Evolutionary conservation across 495 filamentous ascomycete species (phyloP).

Genomic region (Daldinia bambusicola): DNA sequence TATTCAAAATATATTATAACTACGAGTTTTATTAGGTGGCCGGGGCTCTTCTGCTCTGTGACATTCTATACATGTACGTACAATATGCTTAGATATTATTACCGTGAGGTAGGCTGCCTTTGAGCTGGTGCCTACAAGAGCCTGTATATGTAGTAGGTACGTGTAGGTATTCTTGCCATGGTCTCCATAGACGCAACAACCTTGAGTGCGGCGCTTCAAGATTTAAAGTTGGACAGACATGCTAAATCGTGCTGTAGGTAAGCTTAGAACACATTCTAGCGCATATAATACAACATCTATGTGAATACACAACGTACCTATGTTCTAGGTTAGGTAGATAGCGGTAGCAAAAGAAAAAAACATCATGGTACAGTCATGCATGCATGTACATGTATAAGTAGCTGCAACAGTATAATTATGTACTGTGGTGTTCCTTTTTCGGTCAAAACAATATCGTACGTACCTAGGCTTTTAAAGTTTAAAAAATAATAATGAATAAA

Average conservation of each 20-base stretch:
- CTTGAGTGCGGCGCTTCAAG: constrained; percentile 5
- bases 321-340: background rate
- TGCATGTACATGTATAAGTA: background rate
- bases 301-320: background rate
- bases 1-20: too few species aligned
- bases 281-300: constrained; percentile 3
- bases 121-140: constrained; percentile 2
- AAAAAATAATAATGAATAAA: too few species aligned
- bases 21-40: too few species aligned
- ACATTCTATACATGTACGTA: background rate
- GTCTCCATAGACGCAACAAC: constrained; percentile 1
- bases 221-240: background rate
- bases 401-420: background rate
- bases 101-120: background rate
- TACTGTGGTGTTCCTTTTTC: background rate
- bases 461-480: too few species aligned
- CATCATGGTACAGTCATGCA: background rate
- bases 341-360: background rate
- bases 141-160: background rate
- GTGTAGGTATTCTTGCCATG: constrained; percentile 25
- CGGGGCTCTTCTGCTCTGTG: background rate
- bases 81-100: too few species aligned
- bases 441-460: background rate
- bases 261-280: constrained; percentile 1
- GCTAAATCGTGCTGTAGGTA: background rate